Evolutionary conservation across 345 rosid genomes (phyloP).

Genomic region (Populus pruinosa): DNA sequence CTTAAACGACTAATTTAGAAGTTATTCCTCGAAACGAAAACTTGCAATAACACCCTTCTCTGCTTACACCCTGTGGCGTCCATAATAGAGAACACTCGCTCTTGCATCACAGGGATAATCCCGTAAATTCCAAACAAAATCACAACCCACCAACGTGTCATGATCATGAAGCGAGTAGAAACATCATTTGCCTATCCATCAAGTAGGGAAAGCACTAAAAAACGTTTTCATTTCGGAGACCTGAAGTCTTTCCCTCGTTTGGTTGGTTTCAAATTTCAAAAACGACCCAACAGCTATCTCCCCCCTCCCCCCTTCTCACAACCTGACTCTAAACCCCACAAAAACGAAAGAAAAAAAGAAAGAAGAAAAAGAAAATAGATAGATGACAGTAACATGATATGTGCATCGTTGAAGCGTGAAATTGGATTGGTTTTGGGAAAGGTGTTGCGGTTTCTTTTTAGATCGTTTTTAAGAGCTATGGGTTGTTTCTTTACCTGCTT

Average conservation of each 20-base stretch:
- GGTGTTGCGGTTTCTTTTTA: constrained; percentile 27
- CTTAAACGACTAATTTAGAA: no score
- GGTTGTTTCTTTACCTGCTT: constrained; percentile 79
- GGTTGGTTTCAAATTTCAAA: constrained; percentile 39
- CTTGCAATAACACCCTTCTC: background rate
- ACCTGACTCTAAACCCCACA: background rate
- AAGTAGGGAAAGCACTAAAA: background rate
- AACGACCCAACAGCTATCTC: constrained; percentile 30
- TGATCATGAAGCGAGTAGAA: background rate
- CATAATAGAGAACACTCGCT: background rate
- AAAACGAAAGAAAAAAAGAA: background rate
- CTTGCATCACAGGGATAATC: background rate
- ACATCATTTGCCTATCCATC: background rate
- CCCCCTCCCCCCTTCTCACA: background rate
- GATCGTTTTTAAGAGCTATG: constrained; percentile 51
- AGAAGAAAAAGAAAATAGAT: background rate
- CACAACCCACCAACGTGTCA: constrained; percentile 1
- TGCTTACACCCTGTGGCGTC: background rate
- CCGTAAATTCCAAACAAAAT: background rate
- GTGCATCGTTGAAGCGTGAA: constrained; percentile 36
- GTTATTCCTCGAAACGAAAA: background rate
- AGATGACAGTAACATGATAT: constrained; percentile 33
- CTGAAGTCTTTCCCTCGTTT: constrained; percentile 36
- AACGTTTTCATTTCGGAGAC: background rate
- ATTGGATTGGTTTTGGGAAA: constrained; percentile 33